Evolutionary conservation across 768 basidiomycete genomes (phyloP).

Genomic region (Tulasnella sp.): DNA sequence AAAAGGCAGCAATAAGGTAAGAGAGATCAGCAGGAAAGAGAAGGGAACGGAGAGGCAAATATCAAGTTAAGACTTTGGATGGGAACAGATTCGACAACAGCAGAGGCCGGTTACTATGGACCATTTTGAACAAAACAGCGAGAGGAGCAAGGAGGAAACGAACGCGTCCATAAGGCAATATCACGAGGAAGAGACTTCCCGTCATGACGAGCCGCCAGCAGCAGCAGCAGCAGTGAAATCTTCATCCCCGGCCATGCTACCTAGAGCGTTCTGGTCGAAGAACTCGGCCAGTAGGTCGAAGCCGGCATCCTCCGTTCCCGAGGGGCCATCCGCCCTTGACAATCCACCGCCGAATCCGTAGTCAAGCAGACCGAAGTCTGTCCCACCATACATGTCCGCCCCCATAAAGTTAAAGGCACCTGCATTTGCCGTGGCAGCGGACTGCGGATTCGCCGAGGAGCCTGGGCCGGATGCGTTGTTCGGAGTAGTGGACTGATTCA

Average conservation of each 20-base stretch:
- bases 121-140: constrained; percentile 23
- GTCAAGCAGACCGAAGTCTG: constrained; percentile 10
- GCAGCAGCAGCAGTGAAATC: constrained; percentile 2
- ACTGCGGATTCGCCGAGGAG: constrained; percentile 16
- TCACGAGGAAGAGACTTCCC: background rate
- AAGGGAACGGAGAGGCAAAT: constrained; percentile 3
- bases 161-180: background rate
- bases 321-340: background rate
- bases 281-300: background rate
- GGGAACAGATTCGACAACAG: constrained; percentile 23
- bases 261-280: background rate
- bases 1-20: constrained; percentile 15
- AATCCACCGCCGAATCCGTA: constrained; percentile 2
- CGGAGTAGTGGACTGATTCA: constrained; percentile 22
- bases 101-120: background rate
- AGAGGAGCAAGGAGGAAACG: background rate
- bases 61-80: constrained; percentile 6
- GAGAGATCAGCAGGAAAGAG: constrained; percentile 4
- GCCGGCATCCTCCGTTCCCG: background rate
- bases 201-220: constrained; percentile 5
- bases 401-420: background rate
- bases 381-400: background rate
- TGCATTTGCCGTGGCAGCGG: background rate
- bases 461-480: constrained; percentile 25
- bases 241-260: background rate